Evolutionary conservation across 2,329 filamentous ascomycete genomes (phyloP).

Genomic region (Cadophora luteo-olivacea): DNA sequence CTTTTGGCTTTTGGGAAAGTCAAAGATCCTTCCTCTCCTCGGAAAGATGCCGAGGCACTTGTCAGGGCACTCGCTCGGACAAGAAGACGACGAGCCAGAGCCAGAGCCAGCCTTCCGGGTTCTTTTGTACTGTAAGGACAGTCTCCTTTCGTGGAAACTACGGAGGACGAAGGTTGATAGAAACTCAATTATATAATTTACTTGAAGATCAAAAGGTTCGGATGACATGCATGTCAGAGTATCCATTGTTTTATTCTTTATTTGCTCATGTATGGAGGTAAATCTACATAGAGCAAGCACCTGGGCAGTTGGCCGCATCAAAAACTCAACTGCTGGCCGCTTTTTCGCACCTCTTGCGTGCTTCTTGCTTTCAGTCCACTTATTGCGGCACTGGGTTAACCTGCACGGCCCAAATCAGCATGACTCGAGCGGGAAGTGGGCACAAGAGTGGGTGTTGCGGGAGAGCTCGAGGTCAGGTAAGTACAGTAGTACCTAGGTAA

Average conservation of each 20-base stretch:
- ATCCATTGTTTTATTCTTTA: background rate
- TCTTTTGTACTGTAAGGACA: background rate
- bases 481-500: no score
- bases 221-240: background rate
- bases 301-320: background rate
- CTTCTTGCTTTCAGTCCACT: background rate
- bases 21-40: background rate
- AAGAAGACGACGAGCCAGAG: no score
- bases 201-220: background rate
- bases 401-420: constrained; percentile 5
- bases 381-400: constrained; percentile 6
- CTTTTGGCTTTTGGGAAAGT: background rate
- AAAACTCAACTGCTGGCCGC: background rate
- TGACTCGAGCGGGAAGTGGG: constrained; percentile 17
- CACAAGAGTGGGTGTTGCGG: background rate
- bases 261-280: background rate
- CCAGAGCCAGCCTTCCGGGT: background rate
- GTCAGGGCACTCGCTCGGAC: no score
- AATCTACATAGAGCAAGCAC: background rate
- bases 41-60: background rate
- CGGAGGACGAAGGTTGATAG: background rate
- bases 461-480: no score
- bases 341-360: background rate
- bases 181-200: background rate
- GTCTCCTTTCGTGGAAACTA: background rate